Base-by-base conservation (phyloP, 306 rosid species). In the Cucurbita moschata region DNA sequence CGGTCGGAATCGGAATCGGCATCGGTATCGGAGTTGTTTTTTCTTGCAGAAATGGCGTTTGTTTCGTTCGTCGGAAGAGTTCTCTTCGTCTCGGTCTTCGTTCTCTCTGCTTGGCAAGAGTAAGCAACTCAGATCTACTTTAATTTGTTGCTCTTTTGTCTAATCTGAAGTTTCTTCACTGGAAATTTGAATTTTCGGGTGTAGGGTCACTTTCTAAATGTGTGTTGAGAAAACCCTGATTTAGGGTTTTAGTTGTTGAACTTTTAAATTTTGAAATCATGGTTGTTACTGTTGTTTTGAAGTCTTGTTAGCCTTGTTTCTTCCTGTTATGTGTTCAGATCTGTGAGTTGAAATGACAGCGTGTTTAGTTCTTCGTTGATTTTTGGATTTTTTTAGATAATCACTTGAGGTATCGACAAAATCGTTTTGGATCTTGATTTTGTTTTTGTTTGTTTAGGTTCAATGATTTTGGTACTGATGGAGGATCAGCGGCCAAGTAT, bases 91-190 rank as follows among this genome's bases (percentile, higher is more conserved):
- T 77, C 88, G 11, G 79, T 88, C 68, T 88, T 88, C 83, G 77
- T 84, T 58, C 79, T 83, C 69, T 84, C 90, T 51, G 93, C 90
- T 61, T 82, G 82, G 84, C 88, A 84, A 78, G 88, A 88, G 90
- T 88, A 77, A 82, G 85, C 37, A 42, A 38, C 74, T 56, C 82
- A 73, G 86, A 85, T 80, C 86, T 82, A 60, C 53, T 55, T 60
- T 16, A 65, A n/a, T 35, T 49, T 30, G 1, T 16, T n/a, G 37
- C 8, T 0, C 21, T 67, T 35, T 5, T 52, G 4, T 23, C 0
- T 13, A 30, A 4, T 50, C 60, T 70, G 30, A 9, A 12, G 47
- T 52, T 50, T 50, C 14, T 13, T 9, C 60, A 50, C 47, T 70
- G 26, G 2, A 35, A 50, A 15, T 70, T 70, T 35, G 10, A 70